Evolutionary conservation across 1,284 basidiomycete genomes (phyloP).

Genomic region (Boletus mariae): DNA sequence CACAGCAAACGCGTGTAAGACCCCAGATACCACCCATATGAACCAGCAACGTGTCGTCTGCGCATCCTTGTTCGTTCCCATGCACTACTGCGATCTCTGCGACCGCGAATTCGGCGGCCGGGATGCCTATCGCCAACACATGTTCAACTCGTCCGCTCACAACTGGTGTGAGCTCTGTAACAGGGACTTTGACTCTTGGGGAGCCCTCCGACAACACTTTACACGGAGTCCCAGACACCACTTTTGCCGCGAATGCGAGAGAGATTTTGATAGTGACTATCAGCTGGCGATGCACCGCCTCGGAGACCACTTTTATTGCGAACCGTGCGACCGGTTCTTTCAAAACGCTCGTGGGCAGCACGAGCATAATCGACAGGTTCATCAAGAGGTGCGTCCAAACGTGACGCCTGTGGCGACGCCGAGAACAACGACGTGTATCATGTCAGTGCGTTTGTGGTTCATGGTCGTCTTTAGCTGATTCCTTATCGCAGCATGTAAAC

Average conservation of each 20-base stretch:
- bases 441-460: too few species aligned
- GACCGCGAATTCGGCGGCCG: not conserved
- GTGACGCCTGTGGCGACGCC: too few species aligned
- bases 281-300: not conserved
- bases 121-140: slow-evolving; percentile 22
- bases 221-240: slow-evolving; percentile 22
- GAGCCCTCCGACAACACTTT: slow-evolving; percentile 25
- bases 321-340: not conserved
- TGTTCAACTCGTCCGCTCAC: slow-evolving; percentile 19
- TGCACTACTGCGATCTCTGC: not conserved
- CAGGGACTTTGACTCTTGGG: slow-evolving; percentile 17
- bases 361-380: not conserved
- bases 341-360: not conserved
- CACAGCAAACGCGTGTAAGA: slow-evolving; percentile 26
- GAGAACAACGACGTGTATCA: too few species aligned
- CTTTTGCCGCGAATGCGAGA: not conserved
- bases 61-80: not conserved
- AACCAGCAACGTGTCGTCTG: too few species aligned
- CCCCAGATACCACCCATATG: slow-evolving; percentile 19
- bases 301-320: not conserved
- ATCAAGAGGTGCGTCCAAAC: not conserved
- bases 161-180: slow-evolving; percentile 21
- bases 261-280: not conserved
- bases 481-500: too few species aligned
- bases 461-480: too few species aligned